Evolutionary conservation across 2,329 filamentous ascomycete genomes (phyloP).

Genomic region (Colletotrichum tropicicola): DNA sequence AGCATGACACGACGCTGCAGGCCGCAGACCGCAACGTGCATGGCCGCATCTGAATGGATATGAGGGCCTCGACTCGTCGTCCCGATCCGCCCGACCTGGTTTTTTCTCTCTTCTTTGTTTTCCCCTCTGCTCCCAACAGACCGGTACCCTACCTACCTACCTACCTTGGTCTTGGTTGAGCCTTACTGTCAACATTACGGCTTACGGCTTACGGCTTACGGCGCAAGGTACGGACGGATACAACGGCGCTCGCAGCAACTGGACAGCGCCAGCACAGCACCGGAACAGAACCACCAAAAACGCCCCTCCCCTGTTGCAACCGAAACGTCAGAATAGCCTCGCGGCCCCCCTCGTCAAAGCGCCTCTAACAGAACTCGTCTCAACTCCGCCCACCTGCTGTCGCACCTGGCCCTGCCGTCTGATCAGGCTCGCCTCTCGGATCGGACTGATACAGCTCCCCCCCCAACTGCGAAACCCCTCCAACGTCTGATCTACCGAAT

Average conservation of each 20-base stretch:
- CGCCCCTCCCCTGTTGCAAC: constrained; percentile 41
- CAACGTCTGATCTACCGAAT: constrained; percentile 53
- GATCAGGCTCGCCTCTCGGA: constrained; percentile 33
- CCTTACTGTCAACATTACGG: too few species aligned
- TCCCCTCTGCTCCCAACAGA: constrained; percentile 14
- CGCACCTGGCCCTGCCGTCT: constrained; percentile 39
- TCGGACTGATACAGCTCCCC: constrained; percentile 30
- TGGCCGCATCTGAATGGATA: constrained; percentile 8
- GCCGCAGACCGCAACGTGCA: constrained; percentile 13
- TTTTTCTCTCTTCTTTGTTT: constrained; percentile 12
- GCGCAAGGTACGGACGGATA: too few species aligned
- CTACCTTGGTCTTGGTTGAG: too few species aligned
- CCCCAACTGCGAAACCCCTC: constrained; percentile 53
- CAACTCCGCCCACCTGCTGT: constrained; percentile 43
- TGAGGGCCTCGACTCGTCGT: constrained; percentile 15
- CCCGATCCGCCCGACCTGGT: constrained; percentile 3
- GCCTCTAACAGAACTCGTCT: constrained; percentile 56
- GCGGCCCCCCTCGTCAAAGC: constrained; percentile 48
- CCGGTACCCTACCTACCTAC: constrained; percentile 20
- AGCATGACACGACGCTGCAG: background rate
- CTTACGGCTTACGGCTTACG: too few species aligned
- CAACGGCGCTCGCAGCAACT: background rate
- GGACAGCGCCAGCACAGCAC: background rate
- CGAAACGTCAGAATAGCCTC: constrained; percentile 48
- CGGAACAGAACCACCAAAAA: background rate